A percentile compares a stretch with the other conserved stretches of the same genome.
These are phyloP conservation scores for Venturia aucupariae DNA, from an alignment of 2,329 filamentous ascomycete genomes.

Conservation along the genomic window DNA sequence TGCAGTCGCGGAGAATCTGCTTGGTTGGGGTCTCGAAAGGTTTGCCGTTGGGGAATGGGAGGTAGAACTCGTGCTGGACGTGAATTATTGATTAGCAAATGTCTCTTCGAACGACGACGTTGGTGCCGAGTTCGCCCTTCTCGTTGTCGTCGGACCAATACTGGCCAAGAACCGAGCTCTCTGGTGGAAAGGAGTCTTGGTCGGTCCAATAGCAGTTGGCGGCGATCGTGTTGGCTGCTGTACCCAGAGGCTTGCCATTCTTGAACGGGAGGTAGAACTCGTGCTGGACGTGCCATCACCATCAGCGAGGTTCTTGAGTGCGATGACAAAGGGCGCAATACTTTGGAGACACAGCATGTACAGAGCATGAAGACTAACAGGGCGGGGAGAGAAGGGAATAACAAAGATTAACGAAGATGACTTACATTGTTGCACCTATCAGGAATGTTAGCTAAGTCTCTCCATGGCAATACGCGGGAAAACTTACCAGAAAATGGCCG, in stretches of 20 bases:
- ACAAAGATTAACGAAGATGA: not conserved
- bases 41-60: not conserved
- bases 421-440: constrained; percentile 1
- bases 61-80: not conserved
- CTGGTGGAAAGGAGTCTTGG: no score
- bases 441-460: not conserved
- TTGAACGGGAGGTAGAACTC: not conserved
- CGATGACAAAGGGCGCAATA: not conserved
- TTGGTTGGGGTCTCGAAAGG: not conserved
- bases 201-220: not conserved
- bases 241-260: not conserved
- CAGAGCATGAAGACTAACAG: not conserved
- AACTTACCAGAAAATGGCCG: not conserved
- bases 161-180: not conserved
- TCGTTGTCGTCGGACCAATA: not conserved
- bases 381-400: not conserved
- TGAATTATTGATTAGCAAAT: not conserved
- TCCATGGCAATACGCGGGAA: not conserved
- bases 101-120: not conserved
- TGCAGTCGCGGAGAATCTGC: not conserved
- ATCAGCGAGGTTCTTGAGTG: not conserved
- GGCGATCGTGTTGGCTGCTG: not conserved
- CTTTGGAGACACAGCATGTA: not conserved
- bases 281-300: not conserved
- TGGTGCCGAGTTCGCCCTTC: not conserved